phyloP scores from a whole-genome alignment of 202 grass and related monocot species.

The Panicum virgatum region DNA sequence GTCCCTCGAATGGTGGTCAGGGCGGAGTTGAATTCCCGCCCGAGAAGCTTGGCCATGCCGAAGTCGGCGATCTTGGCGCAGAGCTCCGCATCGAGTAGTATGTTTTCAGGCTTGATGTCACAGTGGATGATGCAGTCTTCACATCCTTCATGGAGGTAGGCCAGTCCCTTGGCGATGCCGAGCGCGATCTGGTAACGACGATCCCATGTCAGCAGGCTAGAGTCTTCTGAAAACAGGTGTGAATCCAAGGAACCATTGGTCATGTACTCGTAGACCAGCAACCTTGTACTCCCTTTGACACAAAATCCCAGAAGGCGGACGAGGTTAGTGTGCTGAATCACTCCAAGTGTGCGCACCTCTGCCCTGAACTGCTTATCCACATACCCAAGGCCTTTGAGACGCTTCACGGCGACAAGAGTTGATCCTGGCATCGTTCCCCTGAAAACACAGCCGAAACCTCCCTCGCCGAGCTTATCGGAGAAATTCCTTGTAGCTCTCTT shows the following conservation, averaged over 20 bases:
- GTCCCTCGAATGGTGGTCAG: conserved; percentile 10
- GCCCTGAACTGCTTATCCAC: conserved; percentile 17
- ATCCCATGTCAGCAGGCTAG: neutral
- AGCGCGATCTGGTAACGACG: conserved; percentile 4
- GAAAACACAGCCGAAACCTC: conserved; percentile 11
- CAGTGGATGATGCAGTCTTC: conserved; percentile 16
- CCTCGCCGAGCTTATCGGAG: conserved; percentile 12
- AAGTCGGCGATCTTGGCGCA: neutral
- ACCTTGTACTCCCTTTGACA: neutral
- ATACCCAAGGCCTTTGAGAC: neutral
- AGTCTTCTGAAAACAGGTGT: neutral
- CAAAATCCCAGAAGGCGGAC: conserved; percentile 1
- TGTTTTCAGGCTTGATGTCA: conserved; percentile 2
- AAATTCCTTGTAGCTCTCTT: conserved; percentile 11
- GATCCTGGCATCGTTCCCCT: neutral
- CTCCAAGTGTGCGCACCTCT: neutral
- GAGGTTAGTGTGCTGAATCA: neutral
- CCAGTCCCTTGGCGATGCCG: neutral
- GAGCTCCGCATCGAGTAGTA: neutral
- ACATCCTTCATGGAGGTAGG: conserved; percentile 13
- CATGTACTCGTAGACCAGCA: conserved; percentile 20
- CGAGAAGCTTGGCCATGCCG: conserved; percentile 15
- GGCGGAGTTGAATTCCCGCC: neutral
- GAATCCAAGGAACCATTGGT: neutral
- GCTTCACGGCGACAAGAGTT: neutral